Conservation (phyloP, 805 yeast genomes). For the Saturnispora galanensis region DNA sequence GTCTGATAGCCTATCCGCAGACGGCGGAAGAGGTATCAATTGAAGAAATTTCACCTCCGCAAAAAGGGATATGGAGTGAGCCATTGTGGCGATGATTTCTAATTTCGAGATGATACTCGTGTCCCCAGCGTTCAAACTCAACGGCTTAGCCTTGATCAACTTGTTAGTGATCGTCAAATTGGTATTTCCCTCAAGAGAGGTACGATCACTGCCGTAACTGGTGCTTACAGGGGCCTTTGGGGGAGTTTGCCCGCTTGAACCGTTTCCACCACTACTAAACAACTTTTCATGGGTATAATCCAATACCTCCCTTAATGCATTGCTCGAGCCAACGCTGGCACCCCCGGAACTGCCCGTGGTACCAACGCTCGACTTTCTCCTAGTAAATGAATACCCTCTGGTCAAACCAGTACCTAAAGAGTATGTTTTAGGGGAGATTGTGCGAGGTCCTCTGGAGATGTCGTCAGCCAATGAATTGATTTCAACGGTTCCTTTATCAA, state of each 20-base stretch:
- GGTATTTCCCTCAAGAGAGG: conserved; percentile 1
- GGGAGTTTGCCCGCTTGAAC: too few species aligned
- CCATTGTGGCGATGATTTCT: conserved; percentile 77
- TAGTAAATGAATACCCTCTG: conserved; percentile 12
- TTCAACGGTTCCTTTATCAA: conserved; percentile 90
- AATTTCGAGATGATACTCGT: conserved; percentile 36
- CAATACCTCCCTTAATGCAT: conserved; percentile 80
- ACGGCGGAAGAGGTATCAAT: conserved; percentile 63
- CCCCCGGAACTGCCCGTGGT: conserved; percentile 31
- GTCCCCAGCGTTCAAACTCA: conserved; percentile 16
- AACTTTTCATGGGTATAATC: conserved; percentile 81
- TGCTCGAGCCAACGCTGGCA: conserved; percentile 56
- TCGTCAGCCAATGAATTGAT: conserved; percentile 95
- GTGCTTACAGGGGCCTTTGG: not conserved
- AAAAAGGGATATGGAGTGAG: conserved; percentile 78
- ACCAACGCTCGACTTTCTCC: conserved; percentile 51
- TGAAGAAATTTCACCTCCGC: conserved; percentile 89
- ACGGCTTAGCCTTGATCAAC: conserved; percentile 5
- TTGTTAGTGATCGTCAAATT: conserved; percentile 5
- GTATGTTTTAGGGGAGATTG: conserved; percentile 5
- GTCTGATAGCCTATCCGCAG: conserved; percentile 1
- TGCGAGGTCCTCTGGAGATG: conserved; percentile 40
- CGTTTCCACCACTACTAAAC: conserved; percentile 41
- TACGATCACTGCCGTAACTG: not conserved
- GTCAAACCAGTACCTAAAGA: not conserved